Evolutionary conservation across 192 early-diverging fungal species (phyloP).

Genomic region (Entomortierella chlamydospora): DNA sequence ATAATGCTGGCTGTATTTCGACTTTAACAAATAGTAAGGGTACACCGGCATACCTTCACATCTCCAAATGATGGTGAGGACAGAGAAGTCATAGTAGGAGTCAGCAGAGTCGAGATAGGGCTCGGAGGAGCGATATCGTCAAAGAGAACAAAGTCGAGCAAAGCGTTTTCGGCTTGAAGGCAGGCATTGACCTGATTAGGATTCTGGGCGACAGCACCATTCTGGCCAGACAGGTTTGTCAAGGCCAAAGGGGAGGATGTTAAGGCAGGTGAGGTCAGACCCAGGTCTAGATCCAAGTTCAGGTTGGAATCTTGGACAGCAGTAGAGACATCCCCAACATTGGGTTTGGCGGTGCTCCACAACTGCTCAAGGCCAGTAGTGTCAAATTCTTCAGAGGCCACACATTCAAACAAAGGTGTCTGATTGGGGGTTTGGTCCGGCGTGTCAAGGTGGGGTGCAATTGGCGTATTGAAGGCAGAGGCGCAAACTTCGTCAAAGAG

Average conservation of each 20-base stretch:
- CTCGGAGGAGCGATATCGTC: slow-evolving; percentile 47
- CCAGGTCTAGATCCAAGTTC: slow-evolving; percentile 20
- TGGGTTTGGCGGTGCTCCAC: slow-evolving; percentile 15
- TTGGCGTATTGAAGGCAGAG: slow-evolving; percentile 46
- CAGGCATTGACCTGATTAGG: slow-evolving; percentile 8
- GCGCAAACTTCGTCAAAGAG: slow-evolving; percentile 49
- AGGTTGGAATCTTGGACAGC: neutral
- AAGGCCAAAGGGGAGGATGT: slow-evolving; percentile 6
- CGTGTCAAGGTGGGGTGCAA: slow-evolving; percentile 48
- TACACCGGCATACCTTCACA: slow-evolving; percentile 38
- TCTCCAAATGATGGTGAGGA: slow-evolving; percentile 32
- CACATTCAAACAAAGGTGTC: slow-evolving; percentile 52
- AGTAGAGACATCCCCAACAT: neutral
- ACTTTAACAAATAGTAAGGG: no score
- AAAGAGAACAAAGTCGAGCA: slow-evolving; percentile 57
- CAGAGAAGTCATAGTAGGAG: slow-evolving; percentile 26
- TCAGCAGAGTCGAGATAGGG: slow-evolving; percentile 48
- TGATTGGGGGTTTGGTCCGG: slow-evolving; percentile 53
- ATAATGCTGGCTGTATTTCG: no score
- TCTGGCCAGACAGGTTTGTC: slow-evolving; percentile 11
- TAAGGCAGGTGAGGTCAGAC: slow-evolving; percentile 4
- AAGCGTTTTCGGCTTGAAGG: slow-evolving; percentile 58
- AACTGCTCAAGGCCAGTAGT: slow-evolving; percentile 24
- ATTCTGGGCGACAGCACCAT: slow-evolving; percentile 1
- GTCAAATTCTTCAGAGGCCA: slow-evolving; percentile 54